phyloP scores from a whole-genome alignment of 2,329 filamentous ascomycete species.

The Diaporthe destruens region DNA sequence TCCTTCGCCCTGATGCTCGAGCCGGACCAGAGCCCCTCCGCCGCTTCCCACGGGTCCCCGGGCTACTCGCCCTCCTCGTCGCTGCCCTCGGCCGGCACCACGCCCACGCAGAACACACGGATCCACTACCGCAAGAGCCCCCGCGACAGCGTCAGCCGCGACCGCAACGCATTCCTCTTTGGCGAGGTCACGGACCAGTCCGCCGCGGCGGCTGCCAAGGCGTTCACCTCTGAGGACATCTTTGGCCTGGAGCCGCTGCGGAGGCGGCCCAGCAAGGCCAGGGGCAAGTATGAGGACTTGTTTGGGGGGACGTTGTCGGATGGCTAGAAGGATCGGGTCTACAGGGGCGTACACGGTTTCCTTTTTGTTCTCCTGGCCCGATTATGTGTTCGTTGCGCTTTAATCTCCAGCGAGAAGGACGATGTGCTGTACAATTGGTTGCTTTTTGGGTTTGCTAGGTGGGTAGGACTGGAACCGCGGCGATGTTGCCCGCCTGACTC shows the following conservation, averaged over 20 bases:
- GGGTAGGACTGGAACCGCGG: not conserved
- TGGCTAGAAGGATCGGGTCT: not conserved
- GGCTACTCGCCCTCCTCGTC: slow-evolving; percentile 42
- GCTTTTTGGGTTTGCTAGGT: not conserved
- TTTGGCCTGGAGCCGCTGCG: slow-evolving; percentile 67
- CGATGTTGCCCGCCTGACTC: not conserved
- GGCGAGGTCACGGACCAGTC: slow-evolving; percentile 60
- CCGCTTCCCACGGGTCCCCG: slow-evolving; percentile 36
- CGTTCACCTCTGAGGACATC: slow-evolving; percentile 60
- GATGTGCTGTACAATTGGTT: not conserved
- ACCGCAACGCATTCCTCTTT: slow-evolving; percentile 71
- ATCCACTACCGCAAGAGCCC: slow-evolving; percentile 52
- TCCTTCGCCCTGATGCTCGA: slow-evolving; percentile 86
- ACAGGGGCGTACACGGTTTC: not conserved
- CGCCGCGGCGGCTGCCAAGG: slow-evolving; percentile 51
- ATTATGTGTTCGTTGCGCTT: not conserved
- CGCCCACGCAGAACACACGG: slow-evolving; percentile 44
- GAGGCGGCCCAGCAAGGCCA: slow-evolving; percentile 47
- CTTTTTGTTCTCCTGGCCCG: not conserved
- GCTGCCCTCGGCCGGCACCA: slow-evolving; percentile 32
- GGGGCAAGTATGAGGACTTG: slow-evolving; percentile 40
- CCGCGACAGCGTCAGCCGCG: slow-evolving; percentile 61
- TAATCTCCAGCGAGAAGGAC: not conserved
- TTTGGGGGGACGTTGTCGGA: slow-evolving; percentile 38
- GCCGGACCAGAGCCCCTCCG: slow-evolving; percentile 45